phyloP scores from a whole-genome alignment of 2,329 filamentous ascomycete genomes.

The Arthroderma sp. region DNA sequence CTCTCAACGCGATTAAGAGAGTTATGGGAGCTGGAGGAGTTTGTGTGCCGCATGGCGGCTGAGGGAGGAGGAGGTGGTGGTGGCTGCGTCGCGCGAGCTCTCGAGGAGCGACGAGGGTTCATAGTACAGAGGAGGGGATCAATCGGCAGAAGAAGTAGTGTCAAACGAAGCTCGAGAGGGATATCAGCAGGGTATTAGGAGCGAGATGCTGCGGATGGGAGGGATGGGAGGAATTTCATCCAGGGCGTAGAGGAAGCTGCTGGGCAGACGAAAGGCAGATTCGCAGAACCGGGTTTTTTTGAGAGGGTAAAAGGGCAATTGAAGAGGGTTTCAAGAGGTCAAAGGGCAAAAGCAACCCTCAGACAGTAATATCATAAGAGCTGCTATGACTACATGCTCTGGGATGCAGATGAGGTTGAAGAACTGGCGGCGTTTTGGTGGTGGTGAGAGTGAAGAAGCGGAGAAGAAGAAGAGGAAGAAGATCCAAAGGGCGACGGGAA shows the following conservation, averaged over 20 bases:
- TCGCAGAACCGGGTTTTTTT: neutral
- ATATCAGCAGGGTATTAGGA: too few relatives aligned
- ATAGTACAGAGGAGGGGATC: conserved; percentile 24
- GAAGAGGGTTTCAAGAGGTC: conserved; percentile 10
- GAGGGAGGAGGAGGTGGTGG: conserved; percentile 40
- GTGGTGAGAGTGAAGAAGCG: conserved; percentile 16
- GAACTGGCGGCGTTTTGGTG: too few relatives aligned
- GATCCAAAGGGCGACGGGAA: conserved; percentile 12
- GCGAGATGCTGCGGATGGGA: too few relatives aligned
- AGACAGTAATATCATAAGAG: conserved; percentile 11
- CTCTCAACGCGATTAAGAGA: conserved; percentile 65
- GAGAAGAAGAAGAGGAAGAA: conserved; percentile 10
- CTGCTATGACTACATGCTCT: conserved; percentile 14
- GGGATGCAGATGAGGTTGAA: neutral
- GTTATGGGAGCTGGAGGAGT: conserved; percentile 56
- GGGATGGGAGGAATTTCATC: too few relatives aligned
- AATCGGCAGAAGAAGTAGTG: conserved; percentile 11
- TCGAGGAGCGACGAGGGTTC: conserved; percentile 78
- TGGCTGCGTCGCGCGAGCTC: conserved; percentile 63
- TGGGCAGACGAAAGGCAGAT: conserved; percentile 10
- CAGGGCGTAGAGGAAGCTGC: conserved; percentile 8
- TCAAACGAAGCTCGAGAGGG: neutral
- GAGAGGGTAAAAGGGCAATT: conserved; percentile 13
- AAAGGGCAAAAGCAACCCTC: conserved; percentile 10
- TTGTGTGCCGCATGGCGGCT: conserved; percentile 62